These are phyloP conservation scores for Mortierella sp. DNA, from an alignment of 371 early-diverging fungal genomes.

Conservation along the genomic window DNA sequence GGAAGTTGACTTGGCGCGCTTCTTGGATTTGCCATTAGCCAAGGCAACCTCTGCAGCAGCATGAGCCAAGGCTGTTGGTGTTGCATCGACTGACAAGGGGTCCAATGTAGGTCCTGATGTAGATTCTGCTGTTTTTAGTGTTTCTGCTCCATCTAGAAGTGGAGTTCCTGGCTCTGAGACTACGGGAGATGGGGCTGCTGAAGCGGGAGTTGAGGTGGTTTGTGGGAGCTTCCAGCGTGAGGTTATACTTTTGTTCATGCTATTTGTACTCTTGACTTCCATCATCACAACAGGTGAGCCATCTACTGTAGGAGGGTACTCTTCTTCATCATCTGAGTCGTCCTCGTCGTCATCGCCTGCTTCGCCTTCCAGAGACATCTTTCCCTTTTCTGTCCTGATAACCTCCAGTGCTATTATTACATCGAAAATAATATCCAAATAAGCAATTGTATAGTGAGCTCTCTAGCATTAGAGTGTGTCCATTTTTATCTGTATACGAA, in stretches of 20 bases:
- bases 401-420: slow-evolving; percentile 38
- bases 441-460: not conserved
- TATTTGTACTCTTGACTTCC: slow-evolving; percentile 67
- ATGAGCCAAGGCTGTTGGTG: slow-evolving; percentile 42
- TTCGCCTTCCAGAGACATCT: slow-evolving; percentile 22
- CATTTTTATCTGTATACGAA: not conserved
- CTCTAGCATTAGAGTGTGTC: not conserved
- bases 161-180: slow-evolving; percentile 47
- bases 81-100: slow-evolving; percentile 48
- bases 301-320: slow-evolving; percentile 35
- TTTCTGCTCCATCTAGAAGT: slow-evolving; percentile 26
- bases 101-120: slow-evolving; percentile 20
- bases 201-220: slow-evolving; percentile 27
- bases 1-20: slow-evolving; percentile 57
- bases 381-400: slow-evolving; percentile 39
- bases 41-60: slow-evolving; percentile 38
- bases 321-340: slow-evolving; percentile 50
- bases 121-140: slow-evolving; percentile 4
- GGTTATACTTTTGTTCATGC: slow-evolving; percentile 82
- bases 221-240: slow-evolving; percentile 69
- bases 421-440: not conserved
- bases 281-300: slow-evolving; percentile 43
- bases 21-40: slow-evolving; percentile 54
- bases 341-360: slow-evolving; percentile 20
- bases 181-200: slow-evolving; percentile 46